Evolutionary conservation across 495 filamentous ascomycete species (phyloP).

Genomic region (Tuber borchii): DNA sequence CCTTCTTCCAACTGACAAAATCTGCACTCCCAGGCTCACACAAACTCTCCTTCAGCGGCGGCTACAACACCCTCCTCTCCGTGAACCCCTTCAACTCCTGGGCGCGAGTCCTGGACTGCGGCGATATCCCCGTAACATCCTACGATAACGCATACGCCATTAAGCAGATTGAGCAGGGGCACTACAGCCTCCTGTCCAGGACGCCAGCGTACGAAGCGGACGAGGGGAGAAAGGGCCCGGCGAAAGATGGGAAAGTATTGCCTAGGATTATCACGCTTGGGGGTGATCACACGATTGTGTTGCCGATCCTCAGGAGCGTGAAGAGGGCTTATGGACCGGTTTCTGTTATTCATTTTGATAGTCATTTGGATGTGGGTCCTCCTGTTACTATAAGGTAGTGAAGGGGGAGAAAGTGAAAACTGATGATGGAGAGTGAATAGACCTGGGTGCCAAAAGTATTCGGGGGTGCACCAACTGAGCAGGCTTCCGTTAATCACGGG

Average conservation of each 20-base stretch:
- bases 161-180: slow-evolving; percentile 64
- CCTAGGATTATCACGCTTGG: slow-evolving; percentile 63
- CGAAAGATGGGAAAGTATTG: slow-evolving; percentile 51
- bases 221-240: slow-evolving; percentile 45
- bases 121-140: slow-evolving; percentile 66
- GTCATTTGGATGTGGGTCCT: slow-evolving; percentile 49
- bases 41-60: slow-evolving; percentile 40
- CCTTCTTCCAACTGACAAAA: background rate
- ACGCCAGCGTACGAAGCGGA: slow-evolving; percentile 48
- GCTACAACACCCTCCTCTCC: slow-evolving; percentile 45
- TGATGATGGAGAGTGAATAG: slow-evolving; percentile 31
- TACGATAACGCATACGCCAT: slow-evolving; percentile 69
- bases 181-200: slow-evolving; percentile 51
- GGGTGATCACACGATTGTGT: slow-evolving; percentile 59
- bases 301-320: slow-evolving; percentile 58
- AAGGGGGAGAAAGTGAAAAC: background rate
- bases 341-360: slow-evolving; percentile 67
- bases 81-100: slow-evolving; percentile 61
- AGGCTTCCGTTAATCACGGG: slow-evolving; percentile 77
- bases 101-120: slow-evolving; percentile 65
- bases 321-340: slow-evolving; percentile 61
- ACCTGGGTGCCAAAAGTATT: slow-evolving; percentile 58
- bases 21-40: slow-evolving; percentile 15
- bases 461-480: slow-evolving; percentile 54
- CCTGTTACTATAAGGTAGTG: background rate